Conservation (phyloP, 768 basidiomycete genomes). For the Russula virescens region DNA sequence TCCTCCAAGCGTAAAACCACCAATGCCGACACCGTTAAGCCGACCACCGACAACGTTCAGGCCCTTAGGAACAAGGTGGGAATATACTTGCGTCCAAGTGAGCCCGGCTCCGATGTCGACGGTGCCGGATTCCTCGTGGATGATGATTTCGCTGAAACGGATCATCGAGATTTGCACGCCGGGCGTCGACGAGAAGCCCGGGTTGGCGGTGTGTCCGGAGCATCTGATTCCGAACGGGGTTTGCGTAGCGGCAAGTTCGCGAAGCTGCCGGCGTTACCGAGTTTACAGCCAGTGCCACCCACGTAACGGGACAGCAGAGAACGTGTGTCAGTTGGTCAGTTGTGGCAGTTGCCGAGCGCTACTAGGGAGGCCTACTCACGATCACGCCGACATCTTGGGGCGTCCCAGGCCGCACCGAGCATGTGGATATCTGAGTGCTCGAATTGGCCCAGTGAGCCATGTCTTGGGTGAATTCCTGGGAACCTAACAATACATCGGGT, state of each 20-base stretch:
- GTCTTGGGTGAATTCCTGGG: neutral
- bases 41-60: constrained; percentile 26
- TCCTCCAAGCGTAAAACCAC: neutral
- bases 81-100: constrained; percentile 27
- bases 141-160: neutral
- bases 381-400: neutral
- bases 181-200: constrained; percentile 1
- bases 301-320: no score
- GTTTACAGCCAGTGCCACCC: no score
- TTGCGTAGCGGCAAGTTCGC: neutral
- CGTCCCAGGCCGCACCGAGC: constrained; percentile 2
- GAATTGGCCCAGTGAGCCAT: constrained; percentile 6
- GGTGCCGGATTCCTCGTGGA: neutral
- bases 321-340: no score
- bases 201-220: neutral
- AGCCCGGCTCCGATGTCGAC: constrained; percentile 24
- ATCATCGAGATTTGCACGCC: constrained; percentile 4
- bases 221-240: constrained; percentile 1
- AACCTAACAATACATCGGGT: neutral
- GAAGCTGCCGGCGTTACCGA: neutral
- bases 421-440: neutral
- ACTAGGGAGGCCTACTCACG: neutral
- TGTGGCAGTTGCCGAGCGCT: no score
- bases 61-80: constrained; percentile 12
- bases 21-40: neutral